These are phyloP conservation scores for Penicillium robsamsonii DNA, from an alignment of 495 filamentous ascomycete genomes.

Conservation along the genomic window DNA sequence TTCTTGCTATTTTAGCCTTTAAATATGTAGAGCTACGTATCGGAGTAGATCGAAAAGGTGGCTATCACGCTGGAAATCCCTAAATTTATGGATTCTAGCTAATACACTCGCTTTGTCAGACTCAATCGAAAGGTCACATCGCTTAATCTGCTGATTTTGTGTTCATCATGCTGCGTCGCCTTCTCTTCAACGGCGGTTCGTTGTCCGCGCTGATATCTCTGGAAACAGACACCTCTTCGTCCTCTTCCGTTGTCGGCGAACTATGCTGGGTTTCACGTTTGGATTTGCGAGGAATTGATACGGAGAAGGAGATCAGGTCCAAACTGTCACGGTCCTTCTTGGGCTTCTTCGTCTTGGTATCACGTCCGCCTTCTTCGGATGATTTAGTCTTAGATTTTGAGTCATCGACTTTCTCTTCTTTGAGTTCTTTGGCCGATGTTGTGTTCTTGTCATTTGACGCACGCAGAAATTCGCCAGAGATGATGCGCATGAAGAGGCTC, in stretches of 20 bases:
- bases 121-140: background rate
- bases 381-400: constrained; percentile 1
- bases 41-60: background rate
- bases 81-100: background rate
- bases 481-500: constrained; percentile 33
- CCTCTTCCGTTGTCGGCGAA: constrained; percentile 12
- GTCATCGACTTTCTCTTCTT: constrained; percentile 9
- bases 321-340: constrained; percentile 15
- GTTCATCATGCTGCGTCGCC: constrained; percentile 21
- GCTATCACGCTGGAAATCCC: background rate
- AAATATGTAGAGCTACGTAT: background rate
- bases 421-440: constrained; percentile 3
- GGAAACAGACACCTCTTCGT: constrained; percentile 25
- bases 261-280: constrained; percentile 2
- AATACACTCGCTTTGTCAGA: background rate
- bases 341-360: constrained; percentile 14
- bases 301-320: constrained; percentile 37
- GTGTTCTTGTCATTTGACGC: background rate
- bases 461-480: constrained; percentile 20
- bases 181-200: constrained; percentile 40
- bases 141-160: constrained; percentile 15
- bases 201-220: constrained; percentile 21
- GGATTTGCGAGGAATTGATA: constrained; percentile 33
- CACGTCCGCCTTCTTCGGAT: constrained; percentile 9
- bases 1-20: background rate